Evolutionary conservation across 1,139 yeast genomes (phyloP).

Genomic region (Protomyces macrosporus): DNA sequence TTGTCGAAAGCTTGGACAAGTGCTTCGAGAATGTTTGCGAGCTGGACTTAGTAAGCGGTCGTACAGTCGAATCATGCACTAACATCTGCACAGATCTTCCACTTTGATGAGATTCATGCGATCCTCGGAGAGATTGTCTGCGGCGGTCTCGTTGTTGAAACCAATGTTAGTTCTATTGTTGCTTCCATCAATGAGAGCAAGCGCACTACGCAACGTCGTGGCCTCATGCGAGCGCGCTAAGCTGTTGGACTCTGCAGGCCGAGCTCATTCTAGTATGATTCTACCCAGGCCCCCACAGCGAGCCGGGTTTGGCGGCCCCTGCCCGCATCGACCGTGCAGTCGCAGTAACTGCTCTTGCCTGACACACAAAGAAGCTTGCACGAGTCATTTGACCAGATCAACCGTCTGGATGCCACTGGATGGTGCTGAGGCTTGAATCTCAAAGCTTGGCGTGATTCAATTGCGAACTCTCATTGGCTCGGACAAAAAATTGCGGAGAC

Average conservation of each 20-base stretch:
- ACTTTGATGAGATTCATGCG: conserved; percentile 93
- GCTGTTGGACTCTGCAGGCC: no score
- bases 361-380: no score
- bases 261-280: no score
- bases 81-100: conserved; percentile 38
- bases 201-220: conserved; percentile 25
- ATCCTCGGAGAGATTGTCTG: conserved; percentile 82
- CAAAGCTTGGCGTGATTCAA: background rate
- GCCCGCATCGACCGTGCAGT: no score
- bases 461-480: background rate
- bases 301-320: no score
- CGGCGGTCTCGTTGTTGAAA: conserved; percentile 98
- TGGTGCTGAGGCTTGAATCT: no score
- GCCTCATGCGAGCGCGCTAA: background rate
- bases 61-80: conserved; percentile 53
- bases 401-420: no score
- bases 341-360: no score
- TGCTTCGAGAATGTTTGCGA: conserved; percentile 95
- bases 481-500: background rate
- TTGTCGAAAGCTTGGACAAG: conserved; percentile 87
- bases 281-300: no score
- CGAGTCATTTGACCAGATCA: no score
- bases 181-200: conserved; percentile 50
- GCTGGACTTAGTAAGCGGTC: conserved; percentile 86
- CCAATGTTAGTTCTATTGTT: conserved; percentile 78